These are phyloP conservation scores for Stachybotrys chlorohalonatus DNA, from an alignment of 2,329 filamentous ascomycete genomes.

Conservation along the genomic window DNA sequence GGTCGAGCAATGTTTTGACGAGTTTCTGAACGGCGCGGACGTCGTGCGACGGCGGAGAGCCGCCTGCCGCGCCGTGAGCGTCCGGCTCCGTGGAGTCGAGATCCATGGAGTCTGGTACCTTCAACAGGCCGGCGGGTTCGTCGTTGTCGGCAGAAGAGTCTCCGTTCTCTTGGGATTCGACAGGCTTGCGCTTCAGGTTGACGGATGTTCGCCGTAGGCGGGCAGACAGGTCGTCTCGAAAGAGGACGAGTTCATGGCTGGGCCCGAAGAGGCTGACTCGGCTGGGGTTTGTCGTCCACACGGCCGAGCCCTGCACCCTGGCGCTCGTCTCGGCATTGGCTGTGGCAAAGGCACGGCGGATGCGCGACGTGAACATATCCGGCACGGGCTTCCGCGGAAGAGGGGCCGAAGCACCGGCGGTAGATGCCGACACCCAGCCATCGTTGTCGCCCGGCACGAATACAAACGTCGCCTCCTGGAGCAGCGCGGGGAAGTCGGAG, in stretches of 20 bases:
- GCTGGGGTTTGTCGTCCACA: slow-evolving; percentile 86
- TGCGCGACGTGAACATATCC: slow-evolving; percentile 79
- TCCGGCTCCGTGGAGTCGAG: slow-evolving; percentile 23
- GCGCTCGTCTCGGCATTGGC: slow-evolving; percentile 63
- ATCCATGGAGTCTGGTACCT: slow-evolving; percentile 27
- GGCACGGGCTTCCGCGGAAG: slow-evolving; percentile 67
- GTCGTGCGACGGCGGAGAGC: slow-evolving; percentile 32
- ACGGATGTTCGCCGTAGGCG: slow-evolving; percentile 71
- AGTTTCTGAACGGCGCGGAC: slow-evolving; percentile 60
- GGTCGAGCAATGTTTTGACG: slow-evolving; percentile 85
- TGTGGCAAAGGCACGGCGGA: slow-evolving; percentile 69
- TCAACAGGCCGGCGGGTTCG: slow-evolving; percentile 5
- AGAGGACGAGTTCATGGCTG: slow-evolving; percentile 76
- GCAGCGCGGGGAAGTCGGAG: slow-evolving; percentile 71
- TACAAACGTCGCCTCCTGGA: slow-evolving; percentile 74
- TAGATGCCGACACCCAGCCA: slow-evolving; percentile 87
- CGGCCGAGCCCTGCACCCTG: slow-evolving; percentile 43
- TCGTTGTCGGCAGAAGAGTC: slow-evolving; percentile 11
- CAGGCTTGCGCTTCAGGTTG: slow-evolving; percentile 45
- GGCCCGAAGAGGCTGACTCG: slow-evolving; percentile 80
- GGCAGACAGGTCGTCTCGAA: slow-evolving; percentile 77
- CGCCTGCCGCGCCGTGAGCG: slow-evolving; percentile 2
- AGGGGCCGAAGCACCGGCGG: slow-evolving; percentile 61
- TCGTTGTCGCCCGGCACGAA: slow-evolving; percentile 97
- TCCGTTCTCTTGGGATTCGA: slow-evolving; percentile 22